Base-by-base conservation (phyloP, 139 green algal genomes). In the Coelastrella sp. region DNA sequence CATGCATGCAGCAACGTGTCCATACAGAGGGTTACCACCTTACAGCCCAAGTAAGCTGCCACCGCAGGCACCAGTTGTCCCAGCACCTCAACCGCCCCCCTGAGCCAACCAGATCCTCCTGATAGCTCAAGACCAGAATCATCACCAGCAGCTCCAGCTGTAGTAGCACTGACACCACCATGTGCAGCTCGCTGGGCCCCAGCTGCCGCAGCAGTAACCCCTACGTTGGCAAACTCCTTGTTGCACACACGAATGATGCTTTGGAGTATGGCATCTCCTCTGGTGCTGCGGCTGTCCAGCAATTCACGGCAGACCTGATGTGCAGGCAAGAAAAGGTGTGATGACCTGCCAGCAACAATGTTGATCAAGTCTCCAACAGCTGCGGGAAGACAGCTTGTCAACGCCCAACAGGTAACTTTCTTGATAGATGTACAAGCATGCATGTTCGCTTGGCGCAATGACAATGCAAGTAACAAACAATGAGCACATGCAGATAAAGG, bases 1-100 rank as follows among this genome's bases (percentile, higher is more conserved):
- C 2, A 64, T 1, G 19, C 53, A 9, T n/a, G 53, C 5, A 64
- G 2, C 5, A 64, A n/a, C n/a, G n/a, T n/a, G n/a, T n/a, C n/a
- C n/a, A n/a, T n/a, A n/a, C n/a, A n/a, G n/a, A n/a, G n/a, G n/a
- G n/a, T n/a, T n/a, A n/a, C 53, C 27, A 81, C 73, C 73, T 81
- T 32, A 5, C 32, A 17, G 6, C 73, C 73, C 50, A 68, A 50
- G 30, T 81, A 32, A 4, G 48, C 48, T 0, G 73, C 73, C 32
- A 81, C 50, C 23, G 73, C 73, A 48, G 73, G 73, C 7, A 27
- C 32, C 48, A 81, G 73, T 11, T 34, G 17, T 9, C 73, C 73
- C 32, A 81, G 15, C 11, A 81, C 73, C 50, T 66, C 73, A 30
- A 81, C 73, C 37, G 73, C 73, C 4, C 73, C 73, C 7, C 50